Evolutionary conservation across 228 moss, liverwort and hornwort species (phyloP).

Genomic region (Sphagnum magellanicum): DNA sequence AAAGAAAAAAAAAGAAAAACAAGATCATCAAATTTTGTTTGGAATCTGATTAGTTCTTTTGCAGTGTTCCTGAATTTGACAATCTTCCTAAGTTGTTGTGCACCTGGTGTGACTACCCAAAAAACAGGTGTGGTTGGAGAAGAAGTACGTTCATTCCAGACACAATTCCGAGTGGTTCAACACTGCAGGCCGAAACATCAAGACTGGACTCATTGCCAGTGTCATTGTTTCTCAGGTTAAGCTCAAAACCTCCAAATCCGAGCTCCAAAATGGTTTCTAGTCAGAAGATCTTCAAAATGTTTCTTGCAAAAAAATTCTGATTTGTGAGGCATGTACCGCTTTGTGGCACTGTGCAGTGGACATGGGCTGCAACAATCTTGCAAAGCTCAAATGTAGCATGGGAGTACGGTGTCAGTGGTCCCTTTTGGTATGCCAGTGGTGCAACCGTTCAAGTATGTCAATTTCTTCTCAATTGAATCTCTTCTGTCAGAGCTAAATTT

Average conservation of each 20-base stretch:
- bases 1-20: no score
- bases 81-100: no score
- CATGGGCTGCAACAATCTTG: constrained; percentile 52
- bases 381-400: constrained; percentile 51
- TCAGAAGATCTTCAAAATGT: no score
- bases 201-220: constrained; percentile 88
- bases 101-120: not conserved
- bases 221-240: constrained; percentile 90
- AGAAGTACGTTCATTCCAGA: constrained; percentile 55
- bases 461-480: no score
- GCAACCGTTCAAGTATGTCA: constrained; percentile 9
- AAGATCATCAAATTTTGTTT: no score
- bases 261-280: no score
- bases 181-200: constrained; percentile 87
- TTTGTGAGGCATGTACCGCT: no score
- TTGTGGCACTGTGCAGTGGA: constrained; percentile 26
- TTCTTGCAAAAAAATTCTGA: no score
- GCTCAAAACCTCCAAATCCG: no score
- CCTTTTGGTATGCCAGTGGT: constrained; percentile 51
- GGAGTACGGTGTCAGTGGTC: constrained; percentile 50
- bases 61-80: no score
- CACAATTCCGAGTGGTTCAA: constrained; percentile 97
- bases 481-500: no score
- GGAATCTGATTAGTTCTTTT: no score
- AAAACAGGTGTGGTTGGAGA: constrained; percentile 78